A percentile compares a stretch with the other conserved stretches of the same genome.
phyloP scores from a whole-genome alignment of 2,329 filamentous ascomycete genomes.

The Botrytis aclada region DNA sequence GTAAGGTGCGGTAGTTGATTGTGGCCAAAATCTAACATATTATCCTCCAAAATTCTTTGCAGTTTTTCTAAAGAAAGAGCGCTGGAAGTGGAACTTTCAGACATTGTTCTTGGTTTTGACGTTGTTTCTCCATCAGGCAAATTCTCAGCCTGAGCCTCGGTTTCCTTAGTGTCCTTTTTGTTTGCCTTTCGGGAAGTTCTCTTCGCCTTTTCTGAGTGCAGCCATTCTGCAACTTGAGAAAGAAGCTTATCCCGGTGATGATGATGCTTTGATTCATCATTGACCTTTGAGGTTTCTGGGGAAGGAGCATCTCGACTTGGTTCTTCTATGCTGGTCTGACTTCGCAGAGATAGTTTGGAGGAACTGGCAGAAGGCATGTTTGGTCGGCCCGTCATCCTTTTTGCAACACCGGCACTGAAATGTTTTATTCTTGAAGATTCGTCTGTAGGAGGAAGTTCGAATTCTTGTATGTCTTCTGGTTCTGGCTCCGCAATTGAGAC shows the following conservation, averaged over 20 bases:
- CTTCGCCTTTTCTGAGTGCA: slow-evolving; percentile 73
- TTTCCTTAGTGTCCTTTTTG: slow-evolving; percentile 36
- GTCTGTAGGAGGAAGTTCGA: slow-evolving; percentile 22
- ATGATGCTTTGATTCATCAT: slow-evolving; percentile 29
- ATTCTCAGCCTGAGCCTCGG: slow-evolving; percentile 12
- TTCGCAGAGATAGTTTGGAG: slow-evolving; percentile 29
- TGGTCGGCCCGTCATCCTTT: slow-evolving; percentile 32
- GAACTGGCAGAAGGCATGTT: slow-evolving; percentile 26
- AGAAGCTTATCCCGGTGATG: slow-evolving; percentile 53
- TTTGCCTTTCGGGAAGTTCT: slow-evolving; percentile 54
- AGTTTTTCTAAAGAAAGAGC: slow-evolving; percentile 75
- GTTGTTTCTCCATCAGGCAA: slow-evolving; percentile 20
- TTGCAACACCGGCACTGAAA: slow-evolving; percentile 30
- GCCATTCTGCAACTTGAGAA: slow-evolving; percentile 76
- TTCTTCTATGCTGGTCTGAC: slow-evolving; percentile 33
- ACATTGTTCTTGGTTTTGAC: slow-evolving; percentile 46
- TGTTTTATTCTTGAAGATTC: slow-evolving; percentile 31
- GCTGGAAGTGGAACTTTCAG: slow-evolving; percentile 63
- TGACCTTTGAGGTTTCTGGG: slow-evolving; percentile 20
- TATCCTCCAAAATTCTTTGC: slow-evolving; percentile 74
- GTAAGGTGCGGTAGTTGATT: slow-evolving; percentile 31
- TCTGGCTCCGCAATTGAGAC: slow-evolving; percentile 35
- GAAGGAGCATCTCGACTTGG: background rate
- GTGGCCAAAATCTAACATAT: slow-evolving; percentile 44
- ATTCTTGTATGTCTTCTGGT: slow-evolving; percentile 27